Conservation (phyloP, 2,329 filamentous ascomycete species). For the Verticillium dahliae region DNA sequence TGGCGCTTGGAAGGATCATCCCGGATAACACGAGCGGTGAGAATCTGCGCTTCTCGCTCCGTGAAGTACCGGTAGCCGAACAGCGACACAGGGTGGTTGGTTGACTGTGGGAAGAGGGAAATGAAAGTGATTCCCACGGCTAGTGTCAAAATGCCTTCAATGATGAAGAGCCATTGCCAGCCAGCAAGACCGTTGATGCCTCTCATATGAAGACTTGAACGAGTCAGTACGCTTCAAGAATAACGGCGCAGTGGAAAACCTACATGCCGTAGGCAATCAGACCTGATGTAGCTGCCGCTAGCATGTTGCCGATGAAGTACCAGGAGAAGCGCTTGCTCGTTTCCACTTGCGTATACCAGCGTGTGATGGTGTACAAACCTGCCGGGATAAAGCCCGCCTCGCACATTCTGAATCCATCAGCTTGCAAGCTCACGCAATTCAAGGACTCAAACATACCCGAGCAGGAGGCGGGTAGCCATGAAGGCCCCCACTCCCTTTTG, state of each 20-base stretch:
- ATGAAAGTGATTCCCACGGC: constrained; percentile 23
- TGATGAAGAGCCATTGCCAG: constrained; percentile 28
- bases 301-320: constrained; percentile 38
- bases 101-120: constrained; percentile 20
- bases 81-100: constrained; percentile 21
- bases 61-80: constrained; percentile 22
- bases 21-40: constrained; percentile 22
- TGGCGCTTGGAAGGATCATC: constrained; percentile 28
- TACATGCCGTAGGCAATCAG: constrained; percentile 34
- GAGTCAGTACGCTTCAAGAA: not conserved
- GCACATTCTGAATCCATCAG: not conserved
- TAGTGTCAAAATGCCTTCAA: constrained; percentile 30
- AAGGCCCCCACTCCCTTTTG: constrained; percentile 20
- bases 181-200: constrained; percentile 20
- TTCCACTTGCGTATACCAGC: constrained; percentile 39
- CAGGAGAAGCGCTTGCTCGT: constrained; percentile 36
- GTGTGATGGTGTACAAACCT: constrained; percentile 38
- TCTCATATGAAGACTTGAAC: constrained; percentile 21
- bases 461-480: constrained; percentile 29
- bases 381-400: constrained; percentile 40
- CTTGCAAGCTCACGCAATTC: not conserved
- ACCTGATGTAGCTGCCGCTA: constrained; percentile 30
- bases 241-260: not conserved
- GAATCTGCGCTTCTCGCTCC: constrained; percentile 26
- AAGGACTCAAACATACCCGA: constrained; percentile 14